Conservation (phyloP, 2,329 filamentous ascomycete genomes). For the Aspergillus sp. region DNA sequence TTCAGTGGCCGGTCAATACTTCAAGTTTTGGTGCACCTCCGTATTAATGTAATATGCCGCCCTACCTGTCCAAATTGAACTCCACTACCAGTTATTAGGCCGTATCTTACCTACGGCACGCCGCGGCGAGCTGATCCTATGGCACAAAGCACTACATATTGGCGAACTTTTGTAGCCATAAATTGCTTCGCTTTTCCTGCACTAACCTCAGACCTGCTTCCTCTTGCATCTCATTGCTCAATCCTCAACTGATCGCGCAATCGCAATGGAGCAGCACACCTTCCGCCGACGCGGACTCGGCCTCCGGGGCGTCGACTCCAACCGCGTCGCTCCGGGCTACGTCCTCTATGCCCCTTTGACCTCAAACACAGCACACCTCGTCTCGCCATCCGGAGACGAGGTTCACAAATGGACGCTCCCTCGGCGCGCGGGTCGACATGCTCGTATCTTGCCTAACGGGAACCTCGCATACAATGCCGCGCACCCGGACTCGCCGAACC, state of each 20-base stretch:
- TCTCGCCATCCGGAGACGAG: conserved; percentile 48
- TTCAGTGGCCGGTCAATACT: too few species aligned
- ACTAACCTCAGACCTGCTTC: not conserved
- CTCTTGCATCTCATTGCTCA: not conserved
- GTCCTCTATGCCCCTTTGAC: conserved; percentile 50
- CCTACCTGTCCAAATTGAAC: too few species aligned
- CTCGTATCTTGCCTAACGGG: conserved; percentile 50
- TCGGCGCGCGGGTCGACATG: conserved; percentile 48
- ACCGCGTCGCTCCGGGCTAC: conserved; percentile 46
- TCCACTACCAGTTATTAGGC: too few species aligned
- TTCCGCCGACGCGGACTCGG: conserved; percentile 48
- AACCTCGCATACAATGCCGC: conserved; percentile 52
- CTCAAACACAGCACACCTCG: conserved; percentile 44
- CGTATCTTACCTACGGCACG: conserved; percentile 26
- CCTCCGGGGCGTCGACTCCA: conserved; percentile 44
- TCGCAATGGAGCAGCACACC: conserved; percentile 50
- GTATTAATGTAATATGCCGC: too few species aligned
- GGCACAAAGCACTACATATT: not conserved
- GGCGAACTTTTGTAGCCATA: not conserved
- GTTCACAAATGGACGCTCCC: conserved; percentile 51
- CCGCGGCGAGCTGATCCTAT: conserved; percentile 30
- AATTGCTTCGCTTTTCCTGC: conserved; percentile 2
- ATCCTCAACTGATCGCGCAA: not conserved
- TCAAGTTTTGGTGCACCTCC: too few species aligned
- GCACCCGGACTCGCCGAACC: conserved; percentile 42